Percentiles rank a stretch among this genome's conserved stretches.
Conservation (phyloP, 129 eudicot species). For the Daucus carota region DH1_v3.0 NC_030384.2:37901001-37901500, state of each 20-base stretch:
- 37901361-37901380: background rate
- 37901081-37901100: background rate
- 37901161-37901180: conserved; percentile 68
- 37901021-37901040: background rate
- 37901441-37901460: too few species aligned
- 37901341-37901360: background rate
- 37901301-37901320: conserved; percentile 32
- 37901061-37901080: conserved; percentile 3
- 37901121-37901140: conserved; percentile 4
- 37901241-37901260: conserved; percentile 64
- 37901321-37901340: background rate
- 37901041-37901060: conserved; percentile 1
- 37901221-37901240: conserved; percentile 53
- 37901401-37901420: background rate
- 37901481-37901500: conserved; percentile 36
- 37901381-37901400: background rate
- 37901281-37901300: conserved; percentile 65
- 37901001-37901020: conserved; percentile 17
- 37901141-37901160: conserved; percentile 21
- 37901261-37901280: conserved; percentile 78
- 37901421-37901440: background rate
- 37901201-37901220: conserved; percentile 40
- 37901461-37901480: background rate
- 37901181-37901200: conserved; percentile 63
- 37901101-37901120: conserved; percentile 7